These are phyloP conservation scores for Arthrobotrys entomopaga DNA, from an alignment of 2,329 filamentous ascomycete genomes.

Conservation along the genomic window DNA sequence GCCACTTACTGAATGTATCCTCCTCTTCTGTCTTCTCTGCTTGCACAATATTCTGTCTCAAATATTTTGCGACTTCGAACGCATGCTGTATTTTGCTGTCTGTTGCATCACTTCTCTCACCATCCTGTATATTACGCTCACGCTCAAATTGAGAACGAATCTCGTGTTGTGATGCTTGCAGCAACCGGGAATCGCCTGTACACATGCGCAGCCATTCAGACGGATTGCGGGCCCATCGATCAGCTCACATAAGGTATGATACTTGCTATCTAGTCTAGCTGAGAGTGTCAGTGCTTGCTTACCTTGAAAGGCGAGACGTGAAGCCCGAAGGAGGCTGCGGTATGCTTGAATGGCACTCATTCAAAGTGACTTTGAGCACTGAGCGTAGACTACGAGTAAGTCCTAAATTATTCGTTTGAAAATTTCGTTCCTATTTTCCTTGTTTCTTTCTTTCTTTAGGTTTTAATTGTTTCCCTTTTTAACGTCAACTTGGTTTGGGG, in stretches of 20 bases:
- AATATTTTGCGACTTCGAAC: conserved; percentile 80
- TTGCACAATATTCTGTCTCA: conserved; percentile 88
- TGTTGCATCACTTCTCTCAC: conserved; percentile 70
- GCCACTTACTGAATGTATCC: conserved; percentile 70
- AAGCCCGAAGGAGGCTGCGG: conserved; percentile 80
- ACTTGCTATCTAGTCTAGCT: neutral
- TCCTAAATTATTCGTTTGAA: too few species aligned
- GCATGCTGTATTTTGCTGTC: conserved; percentile 73
- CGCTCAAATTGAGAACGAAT: conserved; percentile 79
- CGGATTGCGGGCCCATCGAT: neutral
- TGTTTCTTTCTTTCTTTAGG: too few species aligned
- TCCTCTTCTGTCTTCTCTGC: conserved; percentile 69
- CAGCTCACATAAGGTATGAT: neutral
- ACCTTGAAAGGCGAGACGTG: conserved; percentile 86
- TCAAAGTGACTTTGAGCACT: neutral
- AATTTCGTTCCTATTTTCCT: too few species aligned
- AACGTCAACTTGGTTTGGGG: too few species aligned
- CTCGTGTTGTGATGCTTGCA: conserved; percentile 76
- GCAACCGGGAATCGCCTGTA: conserved; percentile 75
- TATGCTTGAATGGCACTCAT: conserved; percentile 76
- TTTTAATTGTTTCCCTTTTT: too few species aligned
- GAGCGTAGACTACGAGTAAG: too few species aligned
- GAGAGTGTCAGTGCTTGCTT: conserved; percentile 55
- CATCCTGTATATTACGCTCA: conserved; percentile 67
- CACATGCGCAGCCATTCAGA: neutral